A percentile compares a stretch with the other conserved stretches of the same genome.
phyloP scores from a whole-genome alignment of 805 yeast species.

The Ascoidea asiatica region DNA sequence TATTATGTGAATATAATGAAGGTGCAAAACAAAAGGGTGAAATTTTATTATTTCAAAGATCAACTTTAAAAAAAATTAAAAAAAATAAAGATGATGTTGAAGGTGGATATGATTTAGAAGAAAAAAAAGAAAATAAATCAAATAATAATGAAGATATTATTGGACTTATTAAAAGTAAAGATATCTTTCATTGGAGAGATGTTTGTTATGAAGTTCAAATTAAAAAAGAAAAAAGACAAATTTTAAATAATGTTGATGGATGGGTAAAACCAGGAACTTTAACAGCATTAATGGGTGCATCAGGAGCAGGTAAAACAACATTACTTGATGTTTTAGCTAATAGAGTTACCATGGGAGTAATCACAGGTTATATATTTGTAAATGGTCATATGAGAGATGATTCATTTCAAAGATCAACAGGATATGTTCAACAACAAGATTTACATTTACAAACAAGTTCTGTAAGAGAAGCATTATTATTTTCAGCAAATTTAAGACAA shows the following conservation, averaged over 20 bases:
- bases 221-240: slow-evolving; percentile 38
- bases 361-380: slow-evolving; percentile 58
- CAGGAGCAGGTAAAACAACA: slow-evolving; percentile 83
- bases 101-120: slow-evolving; percentile 11
- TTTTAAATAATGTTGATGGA: slow-evolving; percentile 46
- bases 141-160: slow-evolving; percentile 15
- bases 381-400: slow-evolving; percentile 51
- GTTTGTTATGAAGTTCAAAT: slow-evolving; percentile 53
- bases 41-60: slow-evolving; percentile 35
- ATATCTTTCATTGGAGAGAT: slow-evolving; percentile 58
- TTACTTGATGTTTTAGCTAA: slow-evolving; percentile 60
- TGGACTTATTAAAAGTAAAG: slow-evolving; percentile 14
- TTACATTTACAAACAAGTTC: slow-evolving; percentile 55
- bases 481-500: slow-evolving; percentile 63
- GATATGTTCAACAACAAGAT: slow-evolving; percentile 76
- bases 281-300: slow-evolving; percentile 76
- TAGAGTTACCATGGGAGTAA: slow-evolving; percentile 55
- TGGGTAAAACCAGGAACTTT: slow-evolving; percentile 72
- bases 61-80: slow-evolving; percentile 24
- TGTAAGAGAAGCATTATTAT: slow-evolving; percentile 61
- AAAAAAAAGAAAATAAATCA: slow-evolving; percentile 10
- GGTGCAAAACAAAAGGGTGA: slow-evolving; percentile 53
- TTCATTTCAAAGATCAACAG: slow-evolving; percentile 66
- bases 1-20: slow-evolving; percentile 34
- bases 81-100: slow-evolving; percentile 17